Evolutionary conservation across 306 rosid genomes (phyloP).

Genomic region (Cucumis hystrix): DNA sequence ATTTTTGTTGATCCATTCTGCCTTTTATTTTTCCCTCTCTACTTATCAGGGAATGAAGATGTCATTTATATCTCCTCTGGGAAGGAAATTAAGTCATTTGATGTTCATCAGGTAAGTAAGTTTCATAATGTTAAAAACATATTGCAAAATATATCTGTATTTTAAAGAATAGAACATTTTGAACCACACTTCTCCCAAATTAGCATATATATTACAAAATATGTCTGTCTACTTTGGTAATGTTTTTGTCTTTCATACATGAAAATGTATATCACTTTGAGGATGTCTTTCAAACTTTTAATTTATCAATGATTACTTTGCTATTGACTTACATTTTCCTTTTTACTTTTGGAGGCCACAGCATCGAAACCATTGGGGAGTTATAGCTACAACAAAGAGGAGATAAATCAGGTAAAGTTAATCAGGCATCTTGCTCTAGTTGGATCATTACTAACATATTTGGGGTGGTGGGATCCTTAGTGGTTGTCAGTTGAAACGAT

Average conservation of each 20-base stretch:
- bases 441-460: neutral
- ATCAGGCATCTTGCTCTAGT: neutral
- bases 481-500: neutral
- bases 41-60: constrained; percentile 70
- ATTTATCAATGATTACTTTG: neutral
- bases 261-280: neutral
- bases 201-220: neutral
- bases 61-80: constrained; percentile 56
- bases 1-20: constrained; percentile 4
- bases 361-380: constrained; percentile 55
- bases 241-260: neutral
- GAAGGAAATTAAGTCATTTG: constrained; percentile 77
- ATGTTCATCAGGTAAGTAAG: constrained; percentile 63
- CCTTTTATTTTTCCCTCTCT: constrained; percentile 1
- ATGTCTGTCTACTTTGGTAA: neutral
- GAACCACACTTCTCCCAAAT: neutral
- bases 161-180: neutral
- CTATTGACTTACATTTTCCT: neutral
- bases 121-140: neutral
- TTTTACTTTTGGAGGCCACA: constrained; percentile 37
- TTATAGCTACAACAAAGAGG: constrained; percentile 70
- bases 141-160: neutral
- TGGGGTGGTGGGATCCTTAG: neutral
- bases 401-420: constrained; percentile 68
- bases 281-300: neutral